Evolutionary conservation across 2,329 filamentous ascomycete genomes (phyloP).

Genomic region (Mycocentrospora acerina): DNA sequence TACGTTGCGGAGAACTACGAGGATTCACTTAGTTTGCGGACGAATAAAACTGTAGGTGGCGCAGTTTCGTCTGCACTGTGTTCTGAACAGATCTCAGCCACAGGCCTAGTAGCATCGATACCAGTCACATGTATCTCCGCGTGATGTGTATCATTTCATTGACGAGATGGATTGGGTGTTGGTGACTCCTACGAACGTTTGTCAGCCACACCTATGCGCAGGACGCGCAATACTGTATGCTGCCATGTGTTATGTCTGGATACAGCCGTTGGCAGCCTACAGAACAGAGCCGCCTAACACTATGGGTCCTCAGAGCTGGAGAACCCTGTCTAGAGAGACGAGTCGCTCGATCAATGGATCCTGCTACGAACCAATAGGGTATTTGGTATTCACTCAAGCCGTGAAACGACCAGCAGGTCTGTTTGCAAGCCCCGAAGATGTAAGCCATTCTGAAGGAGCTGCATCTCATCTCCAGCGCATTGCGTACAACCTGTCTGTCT

Average conservation of each 20-base stretch:
- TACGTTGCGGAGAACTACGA: too few species aligned
- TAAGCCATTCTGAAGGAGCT: too few species aligned
- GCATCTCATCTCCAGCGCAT: too few species aligned
- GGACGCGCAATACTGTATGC: slow-evolving; percentile 20
- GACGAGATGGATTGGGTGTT: slow-evolving; percentile 2
- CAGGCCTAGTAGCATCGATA: slow-evolving; percentile 11
- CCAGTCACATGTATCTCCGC: slow-evolving; percentile 19
- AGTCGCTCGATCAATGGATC: background rate
- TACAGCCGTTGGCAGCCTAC: slow-evolving; percentile 5
- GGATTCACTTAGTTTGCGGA: slow-evolving; percentile 5
- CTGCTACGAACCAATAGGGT: background rate
- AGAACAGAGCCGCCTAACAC: slow-evolving; percentile 1
- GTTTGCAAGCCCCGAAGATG: too few species aligned
- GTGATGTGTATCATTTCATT: slow-evolving; percentile 11
- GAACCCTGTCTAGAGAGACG: background rate
- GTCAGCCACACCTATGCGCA: slow-evolving; percentile 16
- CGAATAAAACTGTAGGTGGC: background rate
- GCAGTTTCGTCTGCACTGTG: slow-evolving; percentile 3
- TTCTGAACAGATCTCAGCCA: slow-evolving; percentile 17
- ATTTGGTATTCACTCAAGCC: background rate
- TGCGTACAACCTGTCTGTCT: too few species aligned
- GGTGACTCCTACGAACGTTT: slow-evolving; percentile 3
- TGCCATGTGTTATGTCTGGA: slow-evolving; percentile 7
- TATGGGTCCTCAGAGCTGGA: too few species aligned
- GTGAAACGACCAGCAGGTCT: too few species aligned